These are phyloP conservation scores for Stramenopiles sp. DNA, from an alignment of 352 stramenopile species.

Conservation along the genomic window DNA sequence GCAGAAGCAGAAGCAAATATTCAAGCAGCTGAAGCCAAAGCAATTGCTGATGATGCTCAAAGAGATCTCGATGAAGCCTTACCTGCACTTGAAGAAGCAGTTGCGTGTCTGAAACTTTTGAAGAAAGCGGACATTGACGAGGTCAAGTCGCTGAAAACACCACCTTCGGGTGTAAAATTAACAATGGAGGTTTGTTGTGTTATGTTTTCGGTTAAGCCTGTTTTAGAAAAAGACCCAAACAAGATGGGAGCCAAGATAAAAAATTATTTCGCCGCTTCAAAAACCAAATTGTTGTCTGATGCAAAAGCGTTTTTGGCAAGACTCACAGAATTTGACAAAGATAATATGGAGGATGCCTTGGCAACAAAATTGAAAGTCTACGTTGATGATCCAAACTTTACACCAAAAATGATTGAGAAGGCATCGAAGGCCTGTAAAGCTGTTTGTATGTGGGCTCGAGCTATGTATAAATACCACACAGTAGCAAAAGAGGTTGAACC, in stretches of 20 bases:
- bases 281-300: conserved; percentile 56
- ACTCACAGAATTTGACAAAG: conserved; percentile 70
- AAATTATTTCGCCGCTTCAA: conserved; percentile 59
- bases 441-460: conserved; percentile 67
- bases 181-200: conserved; percentile 76
- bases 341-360: conserved; percentile 48
- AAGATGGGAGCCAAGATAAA: conserved; percentile 39
- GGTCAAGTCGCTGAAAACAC: conserved; percentile 77
- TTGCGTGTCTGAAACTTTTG: conserved; percentile 56
- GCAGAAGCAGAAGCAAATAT: conserved; percentile 43
- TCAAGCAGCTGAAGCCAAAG: conserved; percentile 36
- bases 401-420: conserved; percentile 62
- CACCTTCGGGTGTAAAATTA: conserved; percentile 55
- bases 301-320: conserved; percentile 49
- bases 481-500: conserved; percentile 60
- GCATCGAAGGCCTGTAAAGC: conserved; percentile 55
- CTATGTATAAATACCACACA: conserved; percentile 79
- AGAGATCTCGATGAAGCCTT: conserved; percentile 57
- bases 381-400: conserved; percentile 39
- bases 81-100: conserved; percentile 47
- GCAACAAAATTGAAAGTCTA: conserved; percentile 53
- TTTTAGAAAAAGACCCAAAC: conserved; percentile 52
- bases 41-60: conserved; percentile 53
- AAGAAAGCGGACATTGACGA: conserved; percentile 69
- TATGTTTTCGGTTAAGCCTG: conserved; percentile 57